These are phyloP conservation scores for Colletotrichum chrysophilum DNA, from an alignment of 2,329 filamentous ascomycete genomes.

Conservation along the genomic window DNA sequence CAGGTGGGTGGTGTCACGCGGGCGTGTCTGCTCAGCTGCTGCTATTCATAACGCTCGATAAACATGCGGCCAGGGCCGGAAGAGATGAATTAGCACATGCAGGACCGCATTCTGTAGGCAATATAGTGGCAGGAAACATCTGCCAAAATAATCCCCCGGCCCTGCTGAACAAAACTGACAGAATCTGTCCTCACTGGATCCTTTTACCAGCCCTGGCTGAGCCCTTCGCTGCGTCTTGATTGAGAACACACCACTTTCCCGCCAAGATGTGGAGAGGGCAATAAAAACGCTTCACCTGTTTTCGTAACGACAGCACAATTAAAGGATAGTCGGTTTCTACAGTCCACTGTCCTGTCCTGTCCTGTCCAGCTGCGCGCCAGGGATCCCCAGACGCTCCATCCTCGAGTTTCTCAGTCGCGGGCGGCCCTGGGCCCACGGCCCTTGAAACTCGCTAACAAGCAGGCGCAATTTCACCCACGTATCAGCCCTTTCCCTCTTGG, in stretches of 20 bases:
- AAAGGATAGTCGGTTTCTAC: constrained; percentile 15
- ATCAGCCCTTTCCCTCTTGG: constrained; percentile 42
- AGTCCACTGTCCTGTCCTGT: neutral
- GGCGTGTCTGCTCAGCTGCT: neutral
- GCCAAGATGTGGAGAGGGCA: constrained; percentile 17
- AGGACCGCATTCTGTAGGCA: neutral
- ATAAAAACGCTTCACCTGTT: constrained; percentile 22
- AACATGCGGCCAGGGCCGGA: neutral
- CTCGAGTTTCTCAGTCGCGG: neutral
- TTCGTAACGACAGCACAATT: constrained; percentile 20
- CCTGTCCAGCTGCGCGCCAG: neutral
- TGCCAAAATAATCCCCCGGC: neutral
- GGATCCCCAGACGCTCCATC: neutral
- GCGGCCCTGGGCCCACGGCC: constrained; percentile 31
- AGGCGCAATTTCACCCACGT: constrained; percentile 54
- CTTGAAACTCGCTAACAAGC: constrained; percentile 60
- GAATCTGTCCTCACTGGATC: neutral
- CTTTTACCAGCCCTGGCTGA: neutral
- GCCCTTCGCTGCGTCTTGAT: neutral
- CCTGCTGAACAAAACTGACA: neutral
- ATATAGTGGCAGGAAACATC: neutral
- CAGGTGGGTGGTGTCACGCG: neutral
- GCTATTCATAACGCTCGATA: constrained; percentile 2
- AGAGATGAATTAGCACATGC: neutral
- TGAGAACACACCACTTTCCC: neutral